These are phyloP conservation scores for Fonsecaea pedrosoi DNA, from an alignment of 2,329 filamentous ascomycete species.

Conservation along the genomic window DNA sequence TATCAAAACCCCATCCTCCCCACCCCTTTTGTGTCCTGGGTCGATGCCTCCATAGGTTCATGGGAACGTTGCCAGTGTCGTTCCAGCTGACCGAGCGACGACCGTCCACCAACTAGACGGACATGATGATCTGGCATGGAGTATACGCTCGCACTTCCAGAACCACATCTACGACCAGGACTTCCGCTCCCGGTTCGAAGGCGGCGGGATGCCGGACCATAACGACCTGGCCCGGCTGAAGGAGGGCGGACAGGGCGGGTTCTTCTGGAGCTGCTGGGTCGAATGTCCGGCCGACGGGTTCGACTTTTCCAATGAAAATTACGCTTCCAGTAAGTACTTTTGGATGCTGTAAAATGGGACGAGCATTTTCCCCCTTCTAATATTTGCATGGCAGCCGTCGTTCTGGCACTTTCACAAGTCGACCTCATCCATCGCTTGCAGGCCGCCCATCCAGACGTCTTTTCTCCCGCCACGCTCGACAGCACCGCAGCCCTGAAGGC, in stretches of 20 bases:
- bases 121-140: constrained; percentile 83
- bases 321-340: constrained; percentile 29
- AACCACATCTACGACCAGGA: constrained; percentile 78
- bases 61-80: neutral
- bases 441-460: constrained; percentile 68
- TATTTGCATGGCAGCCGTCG: constrained; percentile 58
- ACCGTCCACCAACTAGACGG: constrained; percentile 58
- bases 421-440: constrained; percentile 73
- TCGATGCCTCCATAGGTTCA: no score
- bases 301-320: constrained; percentile 39
- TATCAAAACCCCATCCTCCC: neutral
- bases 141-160: constrained; percentile 68
- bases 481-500: constrained; percentile 67
- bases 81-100: neutral
- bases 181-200: constrained; percentile 75
- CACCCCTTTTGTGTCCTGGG: neutral
- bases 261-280: constrained; percentile 89
- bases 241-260: constrained; percentile 70
- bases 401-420: constrained; percentile 74
- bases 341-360: neutral
- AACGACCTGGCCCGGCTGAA: constrained; percentile 79
- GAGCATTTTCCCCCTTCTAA: neutral
- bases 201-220: constrained; percentile 71
- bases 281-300: constrained; percentile 72
- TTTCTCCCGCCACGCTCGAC: constrained; percentile 64